Conservation (phyloP, 768 basidiomycete species). For the Clitopilus hobsonii region DNA sequence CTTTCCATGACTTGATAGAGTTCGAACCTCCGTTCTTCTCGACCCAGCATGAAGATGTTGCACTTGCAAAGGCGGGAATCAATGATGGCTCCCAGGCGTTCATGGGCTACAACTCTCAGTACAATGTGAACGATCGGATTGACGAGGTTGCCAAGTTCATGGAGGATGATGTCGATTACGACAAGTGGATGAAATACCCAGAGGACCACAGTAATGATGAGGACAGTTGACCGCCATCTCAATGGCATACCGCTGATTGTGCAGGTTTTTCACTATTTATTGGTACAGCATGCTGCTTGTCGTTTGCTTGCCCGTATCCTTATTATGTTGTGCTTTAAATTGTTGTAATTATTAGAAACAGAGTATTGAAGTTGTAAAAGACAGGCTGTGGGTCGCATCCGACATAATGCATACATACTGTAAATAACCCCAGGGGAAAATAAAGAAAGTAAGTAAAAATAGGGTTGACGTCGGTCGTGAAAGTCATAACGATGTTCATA, state of each 20-base stretch:
- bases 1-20: not conserved
- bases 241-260: no score
- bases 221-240: conserved; percentile 4
- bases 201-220: conserved; percentile 20
- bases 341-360: not conserved
- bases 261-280: not conserved
- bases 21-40: conserved; percentile 29
- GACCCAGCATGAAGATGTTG: conserved; percentile 20
- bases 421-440: not conserved
- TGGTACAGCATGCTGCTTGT: not conserved
- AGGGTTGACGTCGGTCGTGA: not conserved
- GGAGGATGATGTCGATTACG: conserved; percentile 55
- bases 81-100: conserved; percentile 22
- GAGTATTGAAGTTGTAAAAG: not conserved
- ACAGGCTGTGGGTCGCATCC: not conserved
- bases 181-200: conserved; percentile 44
- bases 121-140: conserved; percentile 51
- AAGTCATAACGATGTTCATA: not conserved
- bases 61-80: conserved; percentile 8
- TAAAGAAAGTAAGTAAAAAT: conserved; percentile 1
- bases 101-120: conserved; percentile 53
- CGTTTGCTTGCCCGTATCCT: not conserved
- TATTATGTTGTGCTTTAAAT: not conserved
- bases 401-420: not conserved
- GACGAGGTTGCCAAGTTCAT: conserved; percentile 50